phyloP scores from a whole-genome alignment of 176 grass and related monocot genomes.

The Saccharum spontaneum region DNA sequence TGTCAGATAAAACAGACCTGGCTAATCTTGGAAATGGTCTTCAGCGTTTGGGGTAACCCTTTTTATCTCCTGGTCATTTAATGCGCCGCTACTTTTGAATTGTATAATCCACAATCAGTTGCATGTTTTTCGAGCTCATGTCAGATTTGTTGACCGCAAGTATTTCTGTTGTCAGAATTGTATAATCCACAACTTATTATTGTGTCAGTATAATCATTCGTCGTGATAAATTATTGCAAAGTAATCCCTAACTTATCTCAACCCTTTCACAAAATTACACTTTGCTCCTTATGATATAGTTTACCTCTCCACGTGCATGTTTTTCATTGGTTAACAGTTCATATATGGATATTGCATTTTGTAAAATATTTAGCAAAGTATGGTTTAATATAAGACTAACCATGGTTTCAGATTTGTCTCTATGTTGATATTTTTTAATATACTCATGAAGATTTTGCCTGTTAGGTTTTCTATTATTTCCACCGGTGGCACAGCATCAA shows the following conservation, averaged over 20 bases:
- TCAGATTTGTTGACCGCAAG: not conserved
- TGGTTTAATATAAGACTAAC: slow-evolving; percentile 3
- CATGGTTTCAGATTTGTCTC: slow-evolving; percentile 1
- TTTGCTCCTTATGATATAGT: not conserved
- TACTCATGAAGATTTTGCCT: not conserved
- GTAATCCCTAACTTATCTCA: not conserved
- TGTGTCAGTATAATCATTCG: not conserved
- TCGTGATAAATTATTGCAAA: not conserved
- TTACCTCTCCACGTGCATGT: not conserved
- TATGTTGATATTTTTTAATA: not conserved
- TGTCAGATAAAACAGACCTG: slow-evolving; percentile 67
- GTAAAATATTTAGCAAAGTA: not conserved
- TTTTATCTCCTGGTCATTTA: not conserved
- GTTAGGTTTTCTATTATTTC: slow-evolving; percentile 85
- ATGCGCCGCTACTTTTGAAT: not conserved
- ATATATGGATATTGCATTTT: not conserved
- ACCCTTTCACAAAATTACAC: not conserved
- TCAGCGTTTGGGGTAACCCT: slow-evolving; percentile 57
- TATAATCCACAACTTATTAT: not conserved
- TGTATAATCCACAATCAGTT: not conserved
- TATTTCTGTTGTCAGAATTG: not conserved
- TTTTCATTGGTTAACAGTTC: not conserved
- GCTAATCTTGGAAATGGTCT: slow-evolving; percentile 62
- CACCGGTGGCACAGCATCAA: slow-evolving; percentile 79
- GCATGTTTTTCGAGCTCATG: not conserved